These are phyloP conservation scores for Oryza officinalis DNA, from an alignment of 176 grass and related monocot species.

Conservation along the genomic window DNA sequence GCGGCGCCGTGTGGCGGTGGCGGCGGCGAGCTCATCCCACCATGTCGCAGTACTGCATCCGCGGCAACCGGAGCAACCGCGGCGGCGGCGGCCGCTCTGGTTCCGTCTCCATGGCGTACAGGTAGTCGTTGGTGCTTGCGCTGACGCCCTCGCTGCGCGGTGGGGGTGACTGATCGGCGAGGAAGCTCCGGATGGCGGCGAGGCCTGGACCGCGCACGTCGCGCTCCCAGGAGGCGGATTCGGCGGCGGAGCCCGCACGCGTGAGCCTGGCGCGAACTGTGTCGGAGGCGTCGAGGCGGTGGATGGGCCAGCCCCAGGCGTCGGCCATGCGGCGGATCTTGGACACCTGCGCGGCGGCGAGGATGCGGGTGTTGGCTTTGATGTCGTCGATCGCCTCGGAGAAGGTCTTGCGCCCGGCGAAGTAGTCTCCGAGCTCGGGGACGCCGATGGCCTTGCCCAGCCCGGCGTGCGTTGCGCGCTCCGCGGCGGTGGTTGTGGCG, in stretches of 20 bases:
- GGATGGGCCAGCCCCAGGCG: constrained; percentile 59
- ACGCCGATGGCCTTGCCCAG: constrained; percentile 83
- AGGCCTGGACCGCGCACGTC: constrained; percentile 57
- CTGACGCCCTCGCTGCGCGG: neutral
- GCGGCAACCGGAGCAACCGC: constrained; percentile 6
- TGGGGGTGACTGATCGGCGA: neutral
- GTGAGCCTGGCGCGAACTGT: constrained; percentile 44
- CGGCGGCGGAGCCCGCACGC: neutral
- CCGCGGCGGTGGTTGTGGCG: constrained; percentile 17
- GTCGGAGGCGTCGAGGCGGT: constrained; percentile 57
- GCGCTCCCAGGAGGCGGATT: constrained; percentile 49
- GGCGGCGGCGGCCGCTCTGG: neutral
- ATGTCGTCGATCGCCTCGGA: constrained; percentile 54
- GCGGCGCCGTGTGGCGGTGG: neutral
- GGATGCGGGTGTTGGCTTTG: constrained; percentile 62
- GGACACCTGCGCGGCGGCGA: constrained; percentile 55
- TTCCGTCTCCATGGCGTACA: no score
- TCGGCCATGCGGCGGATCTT: constrained; percentile 68
- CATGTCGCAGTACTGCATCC: constrained; percentile 52
- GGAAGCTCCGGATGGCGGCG: constrained; percentile 55
- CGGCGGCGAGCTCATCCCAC: constrained; percentile 30
- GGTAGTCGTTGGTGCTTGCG: neutral
- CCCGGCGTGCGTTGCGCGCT: constrained; percentile 41
- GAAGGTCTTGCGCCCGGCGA: constrained; percentile 11
- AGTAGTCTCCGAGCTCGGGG: constrained; percentile 59